Evolutionary conservation across 2,329 filamentous ascomycete genomes (phyloP).

Genomic region (Grosmannia huntii): DNA sequence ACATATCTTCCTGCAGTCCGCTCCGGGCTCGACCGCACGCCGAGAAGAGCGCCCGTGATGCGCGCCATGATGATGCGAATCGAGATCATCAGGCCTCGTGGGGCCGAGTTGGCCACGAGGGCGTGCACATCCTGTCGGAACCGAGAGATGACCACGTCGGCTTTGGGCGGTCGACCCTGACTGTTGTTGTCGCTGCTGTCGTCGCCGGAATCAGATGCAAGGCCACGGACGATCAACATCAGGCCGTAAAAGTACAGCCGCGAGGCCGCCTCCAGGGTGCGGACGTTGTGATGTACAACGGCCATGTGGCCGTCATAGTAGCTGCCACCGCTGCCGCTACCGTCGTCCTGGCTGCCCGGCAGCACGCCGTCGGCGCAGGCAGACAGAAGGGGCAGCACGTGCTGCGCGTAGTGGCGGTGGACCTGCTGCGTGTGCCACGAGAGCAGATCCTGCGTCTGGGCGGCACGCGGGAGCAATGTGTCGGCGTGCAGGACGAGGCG

Average conservation of each 20-base stretch:
- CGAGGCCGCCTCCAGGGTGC: constrained; percentile 46
- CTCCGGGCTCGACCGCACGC: constrained; percentile 13
- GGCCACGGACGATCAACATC: constrained; percentile 34
- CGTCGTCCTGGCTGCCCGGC: neutral
- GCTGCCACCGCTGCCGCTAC: neutral
- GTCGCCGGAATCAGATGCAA: constrained; percentile 20
- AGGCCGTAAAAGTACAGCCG: constrained; percentile 44
- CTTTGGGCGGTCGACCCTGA: neutral
- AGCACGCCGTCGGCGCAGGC: constrained; percentile 21
- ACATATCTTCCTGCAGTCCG: neutral
- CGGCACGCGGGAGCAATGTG: constrained; percentile 32
- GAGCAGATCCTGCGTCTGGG: constrained; percentile 42
- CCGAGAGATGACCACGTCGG: constrained; percentile 22
- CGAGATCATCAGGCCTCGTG: constrained; percentile 37
- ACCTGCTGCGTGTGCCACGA: constrained; percentile 50
- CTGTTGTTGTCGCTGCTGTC: neutral
- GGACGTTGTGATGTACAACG: constrained; percentile 33
- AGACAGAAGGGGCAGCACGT: constrained; percentile 43
- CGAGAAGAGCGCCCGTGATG: constrained; percentile 38
- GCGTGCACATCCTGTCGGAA: constrained; percentile 52
- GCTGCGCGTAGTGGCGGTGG: constrained; percentile 45
- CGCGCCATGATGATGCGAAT: constrained; percentile 41
- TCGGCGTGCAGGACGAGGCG: constrained; percentile 38
- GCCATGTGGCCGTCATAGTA: constrained; percentile 32
- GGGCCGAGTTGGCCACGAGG: constrained; percentile 50